Conservation (phyloP, 1,284 basidiomycete genomes). For the Lentinula novae-zelandiae region DNA sequence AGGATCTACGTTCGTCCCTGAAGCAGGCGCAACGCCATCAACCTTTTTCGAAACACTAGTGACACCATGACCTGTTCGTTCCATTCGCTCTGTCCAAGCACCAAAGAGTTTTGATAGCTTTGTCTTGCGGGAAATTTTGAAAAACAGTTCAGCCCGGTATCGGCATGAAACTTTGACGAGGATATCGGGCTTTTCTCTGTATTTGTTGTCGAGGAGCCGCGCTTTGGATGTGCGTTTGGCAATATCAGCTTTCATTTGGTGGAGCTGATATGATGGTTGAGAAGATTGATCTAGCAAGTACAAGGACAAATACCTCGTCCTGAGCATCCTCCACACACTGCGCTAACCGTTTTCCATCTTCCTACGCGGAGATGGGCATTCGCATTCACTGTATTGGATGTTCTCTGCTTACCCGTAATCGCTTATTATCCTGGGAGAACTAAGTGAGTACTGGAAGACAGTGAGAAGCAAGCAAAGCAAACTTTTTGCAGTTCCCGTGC, state of each 20-base stretch:
- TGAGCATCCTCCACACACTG: slow-evolving; percentile 78
- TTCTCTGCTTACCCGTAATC: slow-evolving; percentile 58
- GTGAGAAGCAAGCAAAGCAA: slow-evolving; percentile 15
- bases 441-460: slow-evolving; percentile 16
- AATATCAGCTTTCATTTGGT: slow-evolving; percentile 75
- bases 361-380: slow-evolving; percentile 38
- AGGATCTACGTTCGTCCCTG: slow-evolving; percentile 31
- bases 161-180: slow-evolving; percentile 82
- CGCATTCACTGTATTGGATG: slow-evolving; percentile 9
- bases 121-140: slow-evolving; percentile 84
- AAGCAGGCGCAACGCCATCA: slow-evolving; percentile 26
- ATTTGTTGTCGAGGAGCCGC: slow-evolving; percentile 70
- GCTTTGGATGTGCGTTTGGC: slow-evolving; percentile 71
- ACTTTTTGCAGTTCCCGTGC: slow-evolving; percentile 84
- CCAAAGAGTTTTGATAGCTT: slow-evolving; percentile 76
- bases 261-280: slow-evolving; percentile 41
- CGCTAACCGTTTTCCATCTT: slow-evolving; percentile 75
- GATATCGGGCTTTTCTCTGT: slow-evolving; percentile 74
- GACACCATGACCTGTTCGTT: slow-evolving; percentile 31
- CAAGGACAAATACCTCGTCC: slow-evolving; percentile 54
- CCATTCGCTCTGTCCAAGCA: slow-evolving; percentile 86
- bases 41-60: slow-evolving; percentile 32
- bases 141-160: slow-evolving; percentile 82
- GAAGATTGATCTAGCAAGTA: slow-evolving; percentile 1
- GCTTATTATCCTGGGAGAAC: slow-evolving; percentile 66